These are phyloP conservation scores for Phialemonium atrogriseum DNA, from an alignment of 2,329 filamentous ascomycete genomes.

Conservation along the genomic window DNA sequence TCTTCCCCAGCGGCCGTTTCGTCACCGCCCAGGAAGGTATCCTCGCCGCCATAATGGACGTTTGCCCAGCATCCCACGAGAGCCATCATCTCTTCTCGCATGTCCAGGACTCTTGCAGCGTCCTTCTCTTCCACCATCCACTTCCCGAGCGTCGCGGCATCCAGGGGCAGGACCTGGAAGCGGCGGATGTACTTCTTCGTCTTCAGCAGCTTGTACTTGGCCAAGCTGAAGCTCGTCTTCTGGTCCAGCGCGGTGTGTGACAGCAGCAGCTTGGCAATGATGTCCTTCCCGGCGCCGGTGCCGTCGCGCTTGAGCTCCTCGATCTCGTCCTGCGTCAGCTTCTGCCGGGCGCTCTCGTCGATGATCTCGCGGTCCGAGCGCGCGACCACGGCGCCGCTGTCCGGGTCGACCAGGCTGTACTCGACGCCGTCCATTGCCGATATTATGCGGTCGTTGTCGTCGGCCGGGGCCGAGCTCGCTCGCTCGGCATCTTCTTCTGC, in stretches of 20 bases:
- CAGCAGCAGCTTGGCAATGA: slow-evolving; percentile 86
- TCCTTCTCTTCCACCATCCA: slow-evolving; percentile 78
- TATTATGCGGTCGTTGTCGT: slow-evolving; percentile 33
- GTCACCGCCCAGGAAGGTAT: slow-evolving; percentile 16
- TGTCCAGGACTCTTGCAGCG: slow-evolving; percentile 69
- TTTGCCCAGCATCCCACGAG: slow-evolving; percentile 86
- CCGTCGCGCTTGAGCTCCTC: slow-evolving; percentile 67
- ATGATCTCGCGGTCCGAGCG: slow-evolving; percentile 52
- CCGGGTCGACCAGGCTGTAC: slow-evolving; percentile 35
- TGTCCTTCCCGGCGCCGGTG: slow-evolving; percentile 71
- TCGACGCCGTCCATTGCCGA: slow-evolving; percentile 30
- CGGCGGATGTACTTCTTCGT: slow-evolving; percentile 86
- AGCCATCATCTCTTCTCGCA: slow-evolving; percentile 75
- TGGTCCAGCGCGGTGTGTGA: slow-evolving; percentile 86
- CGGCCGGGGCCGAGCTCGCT: slow-evolving; percentile 23
- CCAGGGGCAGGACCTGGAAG: slow-evolving; percentile 78
- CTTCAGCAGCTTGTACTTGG: slow-evolving; percentile 94
- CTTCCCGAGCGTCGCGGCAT: slow-evolving; percentile 66
- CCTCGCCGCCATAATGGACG: slow-evolving; percentile 59
- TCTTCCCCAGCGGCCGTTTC: background rate
- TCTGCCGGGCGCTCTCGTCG: slow-evolving; percentile 61
- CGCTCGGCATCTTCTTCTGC: slow-evolving; percentile 24
- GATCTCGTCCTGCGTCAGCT: slow-evolving; percentile 66
- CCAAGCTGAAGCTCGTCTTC: slow-evolving; percentile 87
- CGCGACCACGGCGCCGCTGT: slow-evolving; percentile 39